These are phyloP conservation scores for Nannochloropsis limnetica DNA, from an alignment of 352 stramenopile genomes.

Conservation along the genomic window DNA sequence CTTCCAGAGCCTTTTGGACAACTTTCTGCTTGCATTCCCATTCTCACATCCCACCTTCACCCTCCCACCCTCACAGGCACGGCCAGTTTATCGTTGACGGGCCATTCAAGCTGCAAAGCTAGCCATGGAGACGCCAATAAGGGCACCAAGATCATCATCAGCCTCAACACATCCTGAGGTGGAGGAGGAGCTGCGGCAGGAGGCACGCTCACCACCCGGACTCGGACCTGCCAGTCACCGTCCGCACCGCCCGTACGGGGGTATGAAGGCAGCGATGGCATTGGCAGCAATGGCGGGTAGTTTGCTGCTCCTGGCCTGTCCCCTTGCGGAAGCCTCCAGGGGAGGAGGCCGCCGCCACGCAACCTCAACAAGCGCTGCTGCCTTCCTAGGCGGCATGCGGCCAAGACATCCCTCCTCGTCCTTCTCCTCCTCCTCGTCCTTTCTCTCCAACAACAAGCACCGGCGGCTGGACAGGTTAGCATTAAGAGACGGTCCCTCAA, in stretches of 20 bases:
- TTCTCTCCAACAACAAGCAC: not conserved
- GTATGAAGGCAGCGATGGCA: not conserved
- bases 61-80: not conserved
- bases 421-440: not conserved
- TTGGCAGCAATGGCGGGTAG: not conserved
- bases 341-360: not conserved
- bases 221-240: not conserved
- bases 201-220: not conserved
- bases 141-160: not conserved
- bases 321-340: not conserved
- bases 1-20: not conserved
- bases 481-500: not conserved
- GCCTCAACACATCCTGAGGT: too few species aligned
- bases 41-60: not conserved
- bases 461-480: not conserved
- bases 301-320: not conserved
- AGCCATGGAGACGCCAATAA: not conserved
- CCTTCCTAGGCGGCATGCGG: not conserved
- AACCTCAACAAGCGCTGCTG: not conserved
- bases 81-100: not conserved
- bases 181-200: not conserved
- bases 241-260: not conserved
- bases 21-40: not conserved
- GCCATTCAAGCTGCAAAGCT: not conserved
- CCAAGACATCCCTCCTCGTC: not conserved